Evolutionary conservation across 768 basidiomycete genomes (phyloP).

Genomic region (Clitopilus passeckerianus): DNA sequence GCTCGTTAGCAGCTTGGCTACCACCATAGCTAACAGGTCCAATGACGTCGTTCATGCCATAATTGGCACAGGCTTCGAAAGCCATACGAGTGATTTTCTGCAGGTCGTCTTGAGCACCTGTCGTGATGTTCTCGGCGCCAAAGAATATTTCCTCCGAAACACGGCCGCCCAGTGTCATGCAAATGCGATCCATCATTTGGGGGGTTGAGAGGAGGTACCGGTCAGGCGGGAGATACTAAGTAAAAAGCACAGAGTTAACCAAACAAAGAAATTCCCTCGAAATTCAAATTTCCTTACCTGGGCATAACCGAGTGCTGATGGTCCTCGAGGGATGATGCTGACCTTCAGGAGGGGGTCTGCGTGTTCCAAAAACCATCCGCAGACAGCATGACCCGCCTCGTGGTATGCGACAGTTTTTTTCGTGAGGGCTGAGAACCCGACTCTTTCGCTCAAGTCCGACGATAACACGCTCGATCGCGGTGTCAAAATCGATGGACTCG

Average conservation of each 20-base stretch:
- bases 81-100: constrained; percentile 99
- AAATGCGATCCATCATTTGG: constrained; percentile 92
- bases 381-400: constrained; percentile 97
- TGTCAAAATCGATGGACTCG: constrained; percentile 86
- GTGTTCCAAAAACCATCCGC: constrained; percentile 97
- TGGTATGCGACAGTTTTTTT: constrained; percentile 99
- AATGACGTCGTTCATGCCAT: constrained; percentile 94
- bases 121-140: constrained; percentile 85
- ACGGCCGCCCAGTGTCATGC: constrained; percentile 97
- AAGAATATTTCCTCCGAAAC: constrained; percentile 99
- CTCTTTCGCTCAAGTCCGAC: constrained; percentile 97
- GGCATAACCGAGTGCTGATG: constrained; percentile 94
- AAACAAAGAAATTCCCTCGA: constrained; percentile 1
- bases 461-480: constrained; percentile 96
- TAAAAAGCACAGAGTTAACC: constrained; percentile 6
- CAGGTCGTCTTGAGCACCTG: constrained; percentile 96
- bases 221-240: constrained; percentile 89
- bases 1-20: constrained; percentile 75
- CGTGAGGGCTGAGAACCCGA: constrained; percentile 85
- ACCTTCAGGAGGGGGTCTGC: constrained; percentile 97
- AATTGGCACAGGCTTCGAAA: constrained; percentile 91
- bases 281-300: constrained; percentile 48
- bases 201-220: constrained; percentile 94
- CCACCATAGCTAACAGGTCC: constrained; percentile 97
- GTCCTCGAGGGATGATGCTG: constrained; percentile 95